phyloP scores from a whole-genome alignment of 169 alveolate species.

The Amoebophrya sp. region DNA sequence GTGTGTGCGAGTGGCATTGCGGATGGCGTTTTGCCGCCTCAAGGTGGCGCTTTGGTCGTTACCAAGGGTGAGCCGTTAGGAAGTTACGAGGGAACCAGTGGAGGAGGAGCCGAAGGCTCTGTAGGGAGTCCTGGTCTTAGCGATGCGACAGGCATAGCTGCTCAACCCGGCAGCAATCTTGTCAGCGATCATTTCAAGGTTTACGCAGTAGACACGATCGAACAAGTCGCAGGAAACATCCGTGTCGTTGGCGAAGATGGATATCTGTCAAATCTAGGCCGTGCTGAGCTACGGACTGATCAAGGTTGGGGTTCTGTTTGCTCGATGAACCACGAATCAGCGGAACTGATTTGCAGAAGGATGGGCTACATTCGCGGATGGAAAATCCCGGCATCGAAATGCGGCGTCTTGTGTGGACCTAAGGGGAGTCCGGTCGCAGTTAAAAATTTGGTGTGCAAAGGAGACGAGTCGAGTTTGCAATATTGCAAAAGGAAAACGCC shows the following conservation, averaged over 20 bases:
- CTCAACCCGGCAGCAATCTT: background rate
- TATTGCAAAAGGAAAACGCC: background rate
- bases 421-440: background rate
- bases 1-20: background rate
- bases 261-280: background rate
- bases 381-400: background rate
- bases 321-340: background rate
- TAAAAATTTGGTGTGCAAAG: background rate
- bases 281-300: background rate
- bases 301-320: background rate
- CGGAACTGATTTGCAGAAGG: background rate
- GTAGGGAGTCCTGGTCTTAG: too few species aligned
- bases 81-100: background rate
- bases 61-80: background rate
- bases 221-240: background rate
- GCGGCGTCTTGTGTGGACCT: background rate
- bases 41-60: background rate
- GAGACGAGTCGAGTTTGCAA: background rate
- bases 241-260: background rate
- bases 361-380: background rate
- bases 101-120: too few species aligned
- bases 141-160: background rate
- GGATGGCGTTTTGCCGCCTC: background rate
- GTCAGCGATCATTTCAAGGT: background rate
- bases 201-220: background rate